Percentiles rank a stretch among this genome's conserved stretches.
These are phyloP conservation scores for Eragrostis nindensis DNA, from an alignment of 176 grass and related monocot genomes.

Conservation along the genomic window DNA sequence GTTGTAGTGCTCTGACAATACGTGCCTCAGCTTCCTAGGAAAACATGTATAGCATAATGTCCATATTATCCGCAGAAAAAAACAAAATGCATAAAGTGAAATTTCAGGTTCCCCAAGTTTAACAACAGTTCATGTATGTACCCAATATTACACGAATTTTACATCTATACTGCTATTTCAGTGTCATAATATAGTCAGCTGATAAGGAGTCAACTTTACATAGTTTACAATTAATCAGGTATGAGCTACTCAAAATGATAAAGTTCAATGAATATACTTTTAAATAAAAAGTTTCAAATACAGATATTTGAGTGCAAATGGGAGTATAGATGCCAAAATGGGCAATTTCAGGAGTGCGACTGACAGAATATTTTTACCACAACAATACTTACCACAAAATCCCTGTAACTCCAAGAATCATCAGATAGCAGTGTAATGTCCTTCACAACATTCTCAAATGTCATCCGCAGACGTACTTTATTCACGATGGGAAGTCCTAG, in stretches of 20 bases:
- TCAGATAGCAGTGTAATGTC: slow-evolving; percentile 82
- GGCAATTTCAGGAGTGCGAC: slow-evolving; percentile 23
- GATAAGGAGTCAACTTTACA: slow-evolving; percentile 1
- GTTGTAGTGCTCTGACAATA: slow-evolving; percentile 84
- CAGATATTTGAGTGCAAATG: slow-evolving; percentile 4
- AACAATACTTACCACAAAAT: slow-evolving; percentile 82
- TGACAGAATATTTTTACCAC: slow-evolving; percentile 19
- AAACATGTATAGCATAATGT: slow-evolving; percentile 40
- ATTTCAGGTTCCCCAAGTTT: slow-evolving; percentile 16
- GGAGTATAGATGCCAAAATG: slow-evolving; percentile 20
- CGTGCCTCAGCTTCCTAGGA: slow-evolving; percentile 91
- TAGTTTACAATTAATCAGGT: slow-evolving; percentile 15
- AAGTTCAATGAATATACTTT: not conserved
- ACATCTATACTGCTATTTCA: slow-evolving; percentile 1
- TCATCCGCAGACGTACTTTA: slow-evolving; percentile 86
- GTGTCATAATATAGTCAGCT: not conserved
- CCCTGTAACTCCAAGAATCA: slow-evolving; percentile 98
- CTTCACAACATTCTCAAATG: slow-evolving; percentile 97
- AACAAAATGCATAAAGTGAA: slow-evolving; percentile 16
- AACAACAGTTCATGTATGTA: not conserved
- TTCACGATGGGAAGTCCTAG: slow-evolving; percentile 66
- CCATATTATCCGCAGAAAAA: slow-evolving; percentile 1
- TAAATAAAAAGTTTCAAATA: slow-evolving; percentile 9
- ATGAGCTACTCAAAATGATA: slow-evolving; percentile 11
- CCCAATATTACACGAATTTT: slow-evolving; percentile 10